Conservation (phyloP, 139 green algal species). For the Ulvella scutata region DNA sequence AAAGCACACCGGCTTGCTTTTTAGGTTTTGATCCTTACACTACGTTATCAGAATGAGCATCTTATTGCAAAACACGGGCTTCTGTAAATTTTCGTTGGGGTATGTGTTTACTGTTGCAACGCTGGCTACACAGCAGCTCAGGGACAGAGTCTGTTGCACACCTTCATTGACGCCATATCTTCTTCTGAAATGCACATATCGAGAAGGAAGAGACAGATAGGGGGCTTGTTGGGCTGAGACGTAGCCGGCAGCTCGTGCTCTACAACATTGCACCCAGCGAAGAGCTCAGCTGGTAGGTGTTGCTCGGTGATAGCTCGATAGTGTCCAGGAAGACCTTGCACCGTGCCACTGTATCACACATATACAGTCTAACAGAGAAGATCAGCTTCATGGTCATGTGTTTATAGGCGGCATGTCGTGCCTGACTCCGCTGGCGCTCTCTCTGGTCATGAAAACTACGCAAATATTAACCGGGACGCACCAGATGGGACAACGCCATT, state of each 20-base stretch:
- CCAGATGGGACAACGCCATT: constrained; percentile 45
- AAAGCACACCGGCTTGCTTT: no score
- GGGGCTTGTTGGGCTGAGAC: constrained; percentile 5
- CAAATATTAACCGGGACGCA: constrained; percentile 5
- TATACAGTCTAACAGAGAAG: neutral
- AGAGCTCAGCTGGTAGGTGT: constrained; percentile 47
- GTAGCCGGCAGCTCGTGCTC: constrained; percentile 25
- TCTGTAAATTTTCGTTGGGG: no score
- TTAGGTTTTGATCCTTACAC: no score
- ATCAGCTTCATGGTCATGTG: neutral
- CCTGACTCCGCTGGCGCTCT: no score
- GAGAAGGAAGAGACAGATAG: constrained; percentile 34
- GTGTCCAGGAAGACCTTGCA: constrained; percentile 5
- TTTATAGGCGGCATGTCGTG: no score
- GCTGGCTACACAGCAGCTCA: no score
- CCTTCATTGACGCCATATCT: neutral
- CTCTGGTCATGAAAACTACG: no score
- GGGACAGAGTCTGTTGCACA: no score
- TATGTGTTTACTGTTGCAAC: no score
- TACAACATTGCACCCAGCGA: constrained; percentile 21
- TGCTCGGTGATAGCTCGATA: constrained; percentile 30
- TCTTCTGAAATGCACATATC: constrained; percentile 24
- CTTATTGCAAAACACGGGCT: no score
- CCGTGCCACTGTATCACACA: neutral
- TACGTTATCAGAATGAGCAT: no score